These are phyloP conservation scores for Closterium sp. DNA, from an alignment of 139 green algal genomes.

Conservation along the genomic window DNA sequence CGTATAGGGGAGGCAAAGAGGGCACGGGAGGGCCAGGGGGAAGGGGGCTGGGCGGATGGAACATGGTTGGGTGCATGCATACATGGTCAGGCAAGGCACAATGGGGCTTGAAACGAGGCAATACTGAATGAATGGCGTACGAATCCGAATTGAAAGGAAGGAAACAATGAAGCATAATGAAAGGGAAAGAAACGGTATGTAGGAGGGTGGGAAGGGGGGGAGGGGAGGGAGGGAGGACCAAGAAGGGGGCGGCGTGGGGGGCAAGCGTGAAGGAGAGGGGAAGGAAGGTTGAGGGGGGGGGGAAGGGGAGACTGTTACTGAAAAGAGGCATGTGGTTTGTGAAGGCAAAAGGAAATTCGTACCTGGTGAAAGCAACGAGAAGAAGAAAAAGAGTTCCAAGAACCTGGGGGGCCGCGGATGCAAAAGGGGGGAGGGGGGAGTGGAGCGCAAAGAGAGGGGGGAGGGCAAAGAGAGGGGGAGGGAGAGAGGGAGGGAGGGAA, in stretches of 20 bases:
- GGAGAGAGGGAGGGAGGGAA: background rate
- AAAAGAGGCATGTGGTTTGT: too few species aligned
- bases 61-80: too few species aligned
- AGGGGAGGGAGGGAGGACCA: background rate
- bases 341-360: background rate
- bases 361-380: constrained; percentile 19
- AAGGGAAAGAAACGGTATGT: background rate
- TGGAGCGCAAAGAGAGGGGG: too few species aligned
- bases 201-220: background rate
- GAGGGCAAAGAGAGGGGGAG: background rate
- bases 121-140: too few species aligned
- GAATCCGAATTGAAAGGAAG: background rate
- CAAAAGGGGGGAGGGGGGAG: background rate
- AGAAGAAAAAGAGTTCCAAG: constrained; percentile 23
- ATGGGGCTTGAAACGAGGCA: too few species aligned
- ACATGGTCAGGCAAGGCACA: too few species aligned
- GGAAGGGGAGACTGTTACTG: too few species aligned
- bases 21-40: too few species aligned
- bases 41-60: too few species aligned
- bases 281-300: background rate
- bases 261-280: background rate
- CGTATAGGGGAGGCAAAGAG: too few species aligned
- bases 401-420: background rate
- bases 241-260: background rate
- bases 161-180: background rate